A percentile compares a stretch with the other conserved stretches of the same genome.
These are phyloP conservation scores for Blastobotrys niveus DNA, from an alignment of 1,139 yeast species.

Conservation along the genomic window DNA sequence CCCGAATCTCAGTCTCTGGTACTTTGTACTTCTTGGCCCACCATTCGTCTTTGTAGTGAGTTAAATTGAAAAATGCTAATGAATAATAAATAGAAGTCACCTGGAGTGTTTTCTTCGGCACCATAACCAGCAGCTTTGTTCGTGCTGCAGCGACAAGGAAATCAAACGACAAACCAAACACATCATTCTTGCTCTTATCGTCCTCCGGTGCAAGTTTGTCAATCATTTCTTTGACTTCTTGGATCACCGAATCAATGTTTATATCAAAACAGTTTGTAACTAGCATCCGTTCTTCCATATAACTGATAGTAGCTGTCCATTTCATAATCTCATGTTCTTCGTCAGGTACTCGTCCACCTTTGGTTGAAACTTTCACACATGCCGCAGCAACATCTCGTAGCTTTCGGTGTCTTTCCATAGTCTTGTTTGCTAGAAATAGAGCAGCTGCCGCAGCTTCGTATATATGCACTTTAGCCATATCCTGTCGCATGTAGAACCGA, in stretches of 20 bases:
- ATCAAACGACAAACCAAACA: slow-evolving; percentile 35
- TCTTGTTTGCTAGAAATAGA: slow-evolving; percentile 47
- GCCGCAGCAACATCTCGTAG: slow-evolving; percentile 44
- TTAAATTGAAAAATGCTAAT: background rate
- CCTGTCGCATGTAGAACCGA: slow-evolving; percentile 45
- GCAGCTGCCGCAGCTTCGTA: slow-evolving; percentile 46
- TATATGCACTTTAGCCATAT: slow-evolving; percentile 37
- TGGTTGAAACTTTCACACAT: slow-evolving; percentile 42
- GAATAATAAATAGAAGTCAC: slow-evolving; percentile 40
- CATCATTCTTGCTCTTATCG: slow-evolving; percentile 14
- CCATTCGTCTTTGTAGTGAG: background rate
- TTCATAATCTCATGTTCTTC: slow-evolving; percentile 47
- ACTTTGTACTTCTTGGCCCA: slow-evolving; percentile 7
- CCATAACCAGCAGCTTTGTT: slow-evolving; percentile 33
- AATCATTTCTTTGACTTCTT: slow-evolving; percentile 21
- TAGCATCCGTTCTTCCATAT: slow-evolving; percentile 43
- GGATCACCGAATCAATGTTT: slow-evolving; percentile 38
- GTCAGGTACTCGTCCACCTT: slow-evolving; percentile 38
- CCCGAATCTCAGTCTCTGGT: background rate
- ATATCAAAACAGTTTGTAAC: slow-evolving; percentile 49
- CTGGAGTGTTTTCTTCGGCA: slow-evolving; percentile 32
- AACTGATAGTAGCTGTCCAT: slow-evolving; percentile 45
- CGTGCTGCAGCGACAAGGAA: slow-evolving; percentile 39
- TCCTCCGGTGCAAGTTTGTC: slow-evolving; percentile 24
- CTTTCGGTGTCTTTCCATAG: slow-evolving; percentile 46